phyloP scores from a whole-genome alignment of 176 grass and related monocot genomes.

The Avena eriantha region DNA sequence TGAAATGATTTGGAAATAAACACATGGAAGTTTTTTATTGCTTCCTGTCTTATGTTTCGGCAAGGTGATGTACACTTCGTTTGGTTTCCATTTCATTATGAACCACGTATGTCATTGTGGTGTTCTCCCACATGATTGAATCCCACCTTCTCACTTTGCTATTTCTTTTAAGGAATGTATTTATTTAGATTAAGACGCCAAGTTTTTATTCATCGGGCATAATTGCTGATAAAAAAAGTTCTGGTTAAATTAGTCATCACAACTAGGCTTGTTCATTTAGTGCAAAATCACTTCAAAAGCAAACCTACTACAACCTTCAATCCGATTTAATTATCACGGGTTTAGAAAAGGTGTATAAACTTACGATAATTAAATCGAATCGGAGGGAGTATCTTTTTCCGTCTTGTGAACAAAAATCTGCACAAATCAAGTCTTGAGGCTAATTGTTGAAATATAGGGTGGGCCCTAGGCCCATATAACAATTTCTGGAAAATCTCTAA shows the following conservation, averaged over 20 bases:
- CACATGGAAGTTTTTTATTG: too few species aligned
- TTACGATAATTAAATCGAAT: too few species aligned
- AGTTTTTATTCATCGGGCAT: neutral
- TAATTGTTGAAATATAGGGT: too few species aligned
- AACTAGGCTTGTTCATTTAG: neutral
- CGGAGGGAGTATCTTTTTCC: neutral
- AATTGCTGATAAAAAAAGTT: neutral
- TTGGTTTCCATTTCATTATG: neutral
- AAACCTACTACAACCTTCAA: neutral
- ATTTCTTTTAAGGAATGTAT: neutral
- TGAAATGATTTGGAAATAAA: too few species aligned
- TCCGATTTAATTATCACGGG: too few species aligned
- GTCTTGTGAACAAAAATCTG: neutral
- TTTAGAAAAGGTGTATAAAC: too few species aligned
- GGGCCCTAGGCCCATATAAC: too few species aligned
- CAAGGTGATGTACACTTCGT: neutral
- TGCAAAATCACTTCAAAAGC: neutral
- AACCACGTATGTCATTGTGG: neutral
- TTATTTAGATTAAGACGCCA: neutral
- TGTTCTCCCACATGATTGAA: neutral
- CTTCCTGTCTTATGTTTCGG: neutral
- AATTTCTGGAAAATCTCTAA: too few species aligned
- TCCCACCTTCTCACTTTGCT: neutral
- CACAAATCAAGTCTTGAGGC: neutral
- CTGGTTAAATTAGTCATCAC: neutral